phyloP scores from a whole-genome alignment of 495 filamentous ascomycete genomes.

The Clohesyomyces aquaticus region DNA sequence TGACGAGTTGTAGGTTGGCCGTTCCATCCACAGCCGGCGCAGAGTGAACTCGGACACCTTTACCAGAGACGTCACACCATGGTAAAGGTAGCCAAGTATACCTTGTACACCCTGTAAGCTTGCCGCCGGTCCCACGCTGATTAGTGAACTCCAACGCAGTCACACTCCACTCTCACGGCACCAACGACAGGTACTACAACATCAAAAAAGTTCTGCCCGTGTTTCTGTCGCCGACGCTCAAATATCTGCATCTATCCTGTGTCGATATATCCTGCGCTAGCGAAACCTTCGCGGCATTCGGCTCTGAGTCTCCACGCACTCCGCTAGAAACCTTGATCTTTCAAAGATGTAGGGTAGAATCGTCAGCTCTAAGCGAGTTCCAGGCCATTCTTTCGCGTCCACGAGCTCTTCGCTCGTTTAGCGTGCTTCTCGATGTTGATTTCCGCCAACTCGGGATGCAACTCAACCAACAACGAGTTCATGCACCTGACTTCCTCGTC shows the following conservation, averaged over 20 bases:
- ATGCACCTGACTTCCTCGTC: not conserved
- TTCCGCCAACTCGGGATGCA: too few relatives aligned
- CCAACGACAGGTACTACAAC: not conserved
- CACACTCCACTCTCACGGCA: conserved; percentile 2
- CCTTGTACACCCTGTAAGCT: too few relatives aligned
- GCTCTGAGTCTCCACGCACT: not conserved
- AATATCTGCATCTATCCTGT: conserved; percentile 1
- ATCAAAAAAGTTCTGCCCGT: conserved; percentile 2
- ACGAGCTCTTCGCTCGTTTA: conserved; percentile 2
- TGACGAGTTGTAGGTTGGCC: not conserved
- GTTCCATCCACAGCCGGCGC: not conserved
- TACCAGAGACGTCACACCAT: not conserved
- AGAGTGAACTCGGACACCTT: conserved; percentile 1
- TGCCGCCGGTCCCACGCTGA: too few relatives aligned
- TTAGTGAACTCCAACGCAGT: conserved; percentile 1
- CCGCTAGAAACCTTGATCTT: conserved; percentile 2
- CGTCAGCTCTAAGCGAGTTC: not conserved
- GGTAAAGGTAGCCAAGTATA: not conserved
- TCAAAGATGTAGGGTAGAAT: not conserved
- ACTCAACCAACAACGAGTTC: not conserved
- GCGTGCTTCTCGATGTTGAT: conserved; percentile 1
- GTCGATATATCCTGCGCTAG: not conserved
- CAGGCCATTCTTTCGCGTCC: not conserved
- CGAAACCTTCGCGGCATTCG: conserved; percentile 1
- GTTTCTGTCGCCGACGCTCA: conserved; percentile 1